Conservation (phyloP, 345 rosid species). For the Geranium brycei region DNA sequence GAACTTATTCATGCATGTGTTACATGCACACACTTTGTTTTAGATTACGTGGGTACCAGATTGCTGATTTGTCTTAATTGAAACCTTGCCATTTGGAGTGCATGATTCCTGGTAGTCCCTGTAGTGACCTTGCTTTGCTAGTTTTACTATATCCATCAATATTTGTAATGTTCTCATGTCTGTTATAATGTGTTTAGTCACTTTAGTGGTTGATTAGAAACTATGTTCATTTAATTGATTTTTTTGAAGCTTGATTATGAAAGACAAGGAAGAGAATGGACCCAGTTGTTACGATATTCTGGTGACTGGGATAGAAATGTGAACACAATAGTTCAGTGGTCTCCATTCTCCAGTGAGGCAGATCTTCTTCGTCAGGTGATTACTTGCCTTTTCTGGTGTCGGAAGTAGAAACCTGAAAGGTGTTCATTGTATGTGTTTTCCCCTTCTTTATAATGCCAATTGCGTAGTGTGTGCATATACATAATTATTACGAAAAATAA, state of each 20-base stretch:
- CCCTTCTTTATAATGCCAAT: too few species aligned
- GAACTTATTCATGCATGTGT: too few species aligned
- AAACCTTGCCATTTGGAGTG: too few species aligned
- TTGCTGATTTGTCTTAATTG: too few species aligned
- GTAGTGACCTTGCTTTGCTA: too few species aligned
- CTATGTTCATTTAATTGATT: not conserved
- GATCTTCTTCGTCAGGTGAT: constrained; percentile 75
- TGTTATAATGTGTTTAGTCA: not conserved
- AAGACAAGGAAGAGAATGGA: constrained; percentile 44
- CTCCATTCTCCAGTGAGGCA: constrained; percentile 66
- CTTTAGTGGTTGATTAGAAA: not conserved
- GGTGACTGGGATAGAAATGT: constrained; percentile 57
- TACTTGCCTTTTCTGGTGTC: not conserved
- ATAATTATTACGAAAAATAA: not conserved
- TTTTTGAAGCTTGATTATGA: constrained; percentile 57
- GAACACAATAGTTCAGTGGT: constrained; percentile 64
- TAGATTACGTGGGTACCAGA: too few species aligned
- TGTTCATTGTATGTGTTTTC: too few species aligned
- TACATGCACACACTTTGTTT: too few species aligned
- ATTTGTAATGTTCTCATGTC: too few species aligned
- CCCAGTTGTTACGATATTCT: constrained; percentile 31
- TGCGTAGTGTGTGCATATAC: not conserved
- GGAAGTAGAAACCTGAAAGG: too few species aligned
- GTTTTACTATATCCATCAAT: too few species aligned
- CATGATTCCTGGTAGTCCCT: too few species aligned